These are phyloP conservation scores for Pleurotus giganteus DNA, from an alignment of 768 basidiomycete species.

Conservation along the genomic window DNA sequence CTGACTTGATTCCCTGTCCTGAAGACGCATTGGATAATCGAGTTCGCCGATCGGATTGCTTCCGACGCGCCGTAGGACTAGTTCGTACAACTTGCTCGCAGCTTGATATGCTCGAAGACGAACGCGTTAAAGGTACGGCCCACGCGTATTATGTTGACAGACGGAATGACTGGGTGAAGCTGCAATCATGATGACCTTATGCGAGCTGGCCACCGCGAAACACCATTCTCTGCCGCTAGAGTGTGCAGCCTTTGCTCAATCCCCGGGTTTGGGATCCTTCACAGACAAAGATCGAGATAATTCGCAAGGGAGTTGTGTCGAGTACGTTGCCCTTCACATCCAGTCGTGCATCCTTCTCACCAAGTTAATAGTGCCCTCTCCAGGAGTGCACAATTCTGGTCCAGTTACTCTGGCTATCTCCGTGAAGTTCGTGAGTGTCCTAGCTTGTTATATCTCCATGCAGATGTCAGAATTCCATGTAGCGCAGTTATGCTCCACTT, in stretches of 20 bases:
- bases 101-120: constrained; percentile 57
- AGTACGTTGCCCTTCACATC: constrained; percentile 34
- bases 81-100: constrained; percentile 52
- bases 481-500: constrained; percentile 80
- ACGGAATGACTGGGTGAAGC: constrained; percentile 33
- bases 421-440: constrained; percentile 69
- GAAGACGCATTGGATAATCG: constrained; percentile 42
- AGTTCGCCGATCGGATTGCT: constrained; percentile 58
- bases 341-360: neutral
- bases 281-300: constrained; percentile 16
- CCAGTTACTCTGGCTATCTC: constrained; percentile 81
- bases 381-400: constrained; percentile 81
- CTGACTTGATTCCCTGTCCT: neutral
- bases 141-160: neutral
- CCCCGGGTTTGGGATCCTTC: constrained; percentile 15
- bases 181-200: constrained; percentile 76
- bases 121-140: constrained; percentile 54
- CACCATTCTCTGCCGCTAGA: constrained; percentile 68
- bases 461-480: constrained; percentile 6
- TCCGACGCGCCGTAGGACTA: constrained; percentile 47
- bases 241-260: constrained; percentile 40
- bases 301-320: constrained; percentile 49
- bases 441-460: neutral
- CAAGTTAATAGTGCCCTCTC: constrained; percentile 55
- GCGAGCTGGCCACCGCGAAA: constrained; percentile 73